A percentile compares a stretch with the other conserved stretches of the same genome.
phyloP scores from a whole-genome alignment of 192 early-diverging fungal genomes.

The Mortierella alpina region DNA sequence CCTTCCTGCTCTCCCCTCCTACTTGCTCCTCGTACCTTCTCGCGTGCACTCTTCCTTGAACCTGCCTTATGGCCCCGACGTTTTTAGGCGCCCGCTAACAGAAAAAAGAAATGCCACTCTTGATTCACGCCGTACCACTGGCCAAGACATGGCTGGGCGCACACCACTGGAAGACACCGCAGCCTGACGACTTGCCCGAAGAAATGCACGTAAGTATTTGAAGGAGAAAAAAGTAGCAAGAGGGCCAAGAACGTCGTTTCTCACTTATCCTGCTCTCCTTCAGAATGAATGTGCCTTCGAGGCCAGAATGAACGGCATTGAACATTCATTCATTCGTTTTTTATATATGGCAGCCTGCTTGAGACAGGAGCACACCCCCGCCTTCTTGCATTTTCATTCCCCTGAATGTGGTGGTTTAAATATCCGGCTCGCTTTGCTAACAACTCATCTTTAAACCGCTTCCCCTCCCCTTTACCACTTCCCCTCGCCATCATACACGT shows the following conservation, averaged over 20 bases:
- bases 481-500: background rate
- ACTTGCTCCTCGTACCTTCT: background rate
- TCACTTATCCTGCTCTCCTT: background rate
- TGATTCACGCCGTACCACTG: slow-evolving; percentile 29
- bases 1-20: background rate
- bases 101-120: slow-evolving; percentile 15
- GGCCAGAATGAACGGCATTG: background rate
- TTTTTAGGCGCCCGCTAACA: background rate
- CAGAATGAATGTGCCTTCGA: background rate
- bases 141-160: slow-evolving; percentile 14
- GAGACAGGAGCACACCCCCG: too few species aligned
- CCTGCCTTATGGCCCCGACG: background rate
- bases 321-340: too few species aligned
- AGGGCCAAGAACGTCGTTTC: background rate
- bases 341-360: too few species aligned
- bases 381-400: too few species aligned
- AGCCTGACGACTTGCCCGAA: slow-evolving; percentile 14
- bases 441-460: background rate
- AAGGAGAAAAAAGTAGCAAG: background rate
- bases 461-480: background rate
- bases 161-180: slow-evolving; percentile 20
- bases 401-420: too few species aligned
- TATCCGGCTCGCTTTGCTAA: background rate
- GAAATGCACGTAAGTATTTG: slow-evolving; percentile 26
- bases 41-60: background rate